Base-by-base conservation (phyloP, 805 yeast genomes). In the Yarrowia hollandica region DNA sequence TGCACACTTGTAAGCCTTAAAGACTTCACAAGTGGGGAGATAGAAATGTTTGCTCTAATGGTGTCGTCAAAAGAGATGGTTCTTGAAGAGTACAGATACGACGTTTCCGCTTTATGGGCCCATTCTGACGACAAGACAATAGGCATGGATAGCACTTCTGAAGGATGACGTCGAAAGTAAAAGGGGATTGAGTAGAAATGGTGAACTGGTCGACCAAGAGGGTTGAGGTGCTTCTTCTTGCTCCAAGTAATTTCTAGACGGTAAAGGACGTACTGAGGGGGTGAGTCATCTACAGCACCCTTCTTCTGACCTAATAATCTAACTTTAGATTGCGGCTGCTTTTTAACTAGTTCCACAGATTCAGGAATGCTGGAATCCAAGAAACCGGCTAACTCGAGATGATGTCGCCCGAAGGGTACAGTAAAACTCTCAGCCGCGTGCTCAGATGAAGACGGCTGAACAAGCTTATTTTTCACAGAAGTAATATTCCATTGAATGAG, bases 1-100 rank as follows among this genome's bases (percentile, higher is more conserved):
- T 44, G 52, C 0, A 44, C 35, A 28, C 52, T 44, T 3, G 52
- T 44, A 9, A 44, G 35, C 14, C 52, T 28, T 11, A 44, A 26
- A 1, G 35, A 19, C 18, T 44, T 44, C 10, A n/a, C 18, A 1
- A 44, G 23, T 2, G 52, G 52, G 3, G 19, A 14, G 10, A 44
- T 19, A 5, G 52, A 19, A 10, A 44, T 44, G 19, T 21, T 28
- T 7, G 35, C 52, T 5, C 25, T 19, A 9, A 44, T n/a, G 1
- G 23, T 30, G 6, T 44, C 52, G 12, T 44, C 35, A 8, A 44
- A 44, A 7, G 52, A 7, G 12, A 44, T n/a, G 3, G 18, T 19
- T 28, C 26, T 28, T 3, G 52, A 19, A 2, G 52, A 28, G 35
- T 16, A 44, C 5, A 44, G 19, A 19, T 44, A 44, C 1, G 52